A percentile compares a stretch with the other conserved stretches of the same genome.
phyloP scores from a whole-genome alignment of 208 protist species.

The Trypanosoma vivax region DNA sequence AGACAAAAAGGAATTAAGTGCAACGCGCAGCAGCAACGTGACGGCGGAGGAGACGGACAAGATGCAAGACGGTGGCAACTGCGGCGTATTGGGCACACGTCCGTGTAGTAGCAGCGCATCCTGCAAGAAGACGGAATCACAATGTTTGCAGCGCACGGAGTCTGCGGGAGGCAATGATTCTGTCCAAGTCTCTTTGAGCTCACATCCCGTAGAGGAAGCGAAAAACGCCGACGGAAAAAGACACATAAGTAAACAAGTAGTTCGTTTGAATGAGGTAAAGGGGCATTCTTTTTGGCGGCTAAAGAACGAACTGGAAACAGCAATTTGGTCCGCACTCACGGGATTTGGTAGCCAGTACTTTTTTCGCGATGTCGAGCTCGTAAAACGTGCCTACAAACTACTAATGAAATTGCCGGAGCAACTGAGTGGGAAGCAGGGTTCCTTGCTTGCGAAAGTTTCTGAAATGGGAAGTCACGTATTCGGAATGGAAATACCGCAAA shows the following conservation, averaged over 20 bases:
- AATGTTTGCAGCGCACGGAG: not conserved
- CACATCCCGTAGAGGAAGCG: too few species aligned
- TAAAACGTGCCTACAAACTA: constrained; percentile 8
- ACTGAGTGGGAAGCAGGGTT: not conserved
- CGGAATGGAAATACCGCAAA: not conserved
- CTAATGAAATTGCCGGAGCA: constrained; percentile 13
- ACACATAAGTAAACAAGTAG: too few species aligned
- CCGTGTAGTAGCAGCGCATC: too few species aligned
- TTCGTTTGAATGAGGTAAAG: too few species aligned
- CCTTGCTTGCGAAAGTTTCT: not conserved
- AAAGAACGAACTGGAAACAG: not conserved
- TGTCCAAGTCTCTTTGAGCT: too few species aligned
- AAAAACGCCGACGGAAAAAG: too few species aligned
- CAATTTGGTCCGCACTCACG: not conserved
- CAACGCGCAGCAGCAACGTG: not conserved
- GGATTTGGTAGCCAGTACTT: constrained; percentile 10
- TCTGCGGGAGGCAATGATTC: too few species aligned
- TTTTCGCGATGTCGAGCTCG: constrained; percentile 4
- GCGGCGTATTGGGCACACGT: too few species aligned
- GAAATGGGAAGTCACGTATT: too few species aligned
- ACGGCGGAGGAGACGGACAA: not conserved
- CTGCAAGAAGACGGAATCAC: too few species aligned
- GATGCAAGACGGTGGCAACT: too few species aligned
- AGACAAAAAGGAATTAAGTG: not conserved
- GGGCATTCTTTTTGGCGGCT: not conserved